Percentiles rank a stretch among this genome's conserved stretches.
phyloP scores from a whole-genome alignment of 1,284 basidiomycete species.

The Pholiota adiposa region DNA sequence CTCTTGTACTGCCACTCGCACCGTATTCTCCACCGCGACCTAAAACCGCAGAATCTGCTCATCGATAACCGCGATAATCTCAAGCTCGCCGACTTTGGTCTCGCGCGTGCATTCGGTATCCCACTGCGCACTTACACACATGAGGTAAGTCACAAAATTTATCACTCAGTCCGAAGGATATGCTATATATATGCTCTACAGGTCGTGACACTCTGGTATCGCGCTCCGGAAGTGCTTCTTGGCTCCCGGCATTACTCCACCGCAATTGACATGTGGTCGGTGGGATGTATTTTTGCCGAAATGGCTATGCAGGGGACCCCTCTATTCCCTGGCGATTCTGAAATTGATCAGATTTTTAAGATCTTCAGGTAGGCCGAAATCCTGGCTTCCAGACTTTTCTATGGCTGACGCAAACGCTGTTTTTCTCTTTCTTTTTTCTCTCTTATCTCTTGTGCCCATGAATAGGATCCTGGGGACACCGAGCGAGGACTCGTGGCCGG shows the following conservation, averaged over 20 bases:
- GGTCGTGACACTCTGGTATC: conserved; percentile 99
- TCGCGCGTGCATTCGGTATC: conserved; percentile 97
- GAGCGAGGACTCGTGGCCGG: conserved; percentile 91
- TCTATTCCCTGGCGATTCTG: conserved; percentile 97
- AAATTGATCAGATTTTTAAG: conserved; percentile 99
- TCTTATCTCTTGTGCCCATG: background rate
- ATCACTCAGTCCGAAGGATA: background rate
- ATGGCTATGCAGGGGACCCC: conserved; percentile 90
- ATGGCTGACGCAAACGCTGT: background rate
- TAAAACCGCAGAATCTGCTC: conserved; percentile 97
- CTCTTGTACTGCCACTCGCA: conserved; percentile 96
- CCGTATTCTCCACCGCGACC: conserved; percentile 94
- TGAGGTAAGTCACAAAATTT: conserved; percentile 61
- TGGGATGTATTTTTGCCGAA: conserved; percentile 94
- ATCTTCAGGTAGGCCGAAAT: conserved; percentile 81
- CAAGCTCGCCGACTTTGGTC: conserved; percentile 96
- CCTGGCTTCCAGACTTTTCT: background rate
- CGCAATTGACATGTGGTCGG: conserved; percentile 98
- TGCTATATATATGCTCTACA: conserved; percentile 35
- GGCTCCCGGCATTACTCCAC: conserved; percentile 97
- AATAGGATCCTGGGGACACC: conserved; percentile 92
- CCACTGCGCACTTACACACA: conserved; percentile 98
- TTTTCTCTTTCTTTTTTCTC: background rate
- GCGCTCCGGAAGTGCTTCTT: conserved; percentile 95
- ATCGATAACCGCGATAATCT: conserved; percentile 91